Evolutionary conservation across 305 asterid genomes (phyloP), one percentile per base, ranked within the genome.

Genomic region (Fraxinus platypoda): DNA sequence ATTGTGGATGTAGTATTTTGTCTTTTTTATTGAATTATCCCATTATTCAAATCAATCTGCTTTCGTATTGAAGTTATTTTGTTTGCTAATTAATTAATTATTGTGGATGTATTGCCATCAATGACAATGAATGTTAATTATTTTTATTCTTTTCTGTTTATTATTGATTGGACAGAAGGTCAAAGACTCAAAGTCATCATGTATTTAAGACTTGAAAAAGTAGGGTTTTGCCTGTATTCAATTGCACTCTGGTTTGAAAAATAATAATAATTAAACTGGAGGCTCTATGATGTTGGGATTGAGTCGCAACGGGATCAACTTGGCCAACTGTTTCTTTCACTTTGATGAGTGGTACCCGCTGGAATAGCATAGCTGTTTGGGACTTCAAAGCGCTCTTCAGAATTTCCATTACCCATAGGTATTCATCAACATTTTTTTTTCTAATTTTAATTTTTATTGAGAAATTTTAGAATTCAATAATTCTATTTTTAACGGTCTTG

Each of bases 311-410:
- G 91, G 90, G 79, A 87, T 89, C 87, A 86, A 80, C 84, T 84
- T 88, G 88, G 88, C 90, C 88, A 92, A 89, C 89, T 93, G 93
- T 82, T 88, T 90, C 85, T 91, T 88, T 87, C 98, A 93, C 87
- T 96, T 94, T 84, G 85, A 95, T 77, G 98, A 96, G 83, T 96
- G 98, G 98, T 97, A 94, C 88, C 97, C 98, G 46, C 88, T 93
- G 85, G 97, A 92, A 86, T 89, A 91, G 90, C 82, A 83, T 81
- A 83, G 90, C 83, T 43, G 85, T 66, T 85, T 52, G 85, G 90
- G 85, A 83, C 81, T 81, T 76, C 72, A 81, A 76, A 87, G 85
- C 87, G 90, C 86, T 66, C 84, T 43, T 82, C 90, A 74, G 75
- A 68, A 73, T 80, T 83, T 81, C 80, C 41, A 41, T 17, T 46